Percentiles rank a stretch among this genome's conserved stretches.
These are phyloP conservation scores for Entomortierella parvispora DNA, from an alignment of 192 early-diverging fungal genomes.

Conservation along the genomic window DNA sequence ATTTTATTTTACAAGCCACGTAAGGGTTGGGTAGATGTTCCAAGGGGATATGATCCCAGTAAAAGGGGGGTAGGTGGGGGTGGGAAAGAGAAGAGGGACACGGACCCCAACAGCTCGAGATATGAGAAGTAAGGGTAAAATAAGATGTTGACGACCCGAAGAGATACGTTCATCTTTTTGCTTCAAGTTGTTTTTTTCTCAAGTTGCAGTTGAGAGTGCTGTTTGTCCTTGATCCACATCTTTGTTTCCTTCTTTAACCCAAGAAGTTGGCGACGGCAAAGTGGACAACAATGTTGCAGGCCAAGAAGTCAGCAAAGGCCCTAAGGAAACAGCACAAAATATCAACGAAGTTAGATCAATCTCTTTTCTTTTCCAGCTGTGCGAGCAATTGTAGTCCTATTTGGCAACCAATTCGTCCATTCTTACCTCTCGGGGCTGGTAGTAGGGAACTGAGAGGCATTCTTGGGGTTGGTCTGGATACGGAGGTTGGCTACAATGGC, in stretches of 20 bases:
- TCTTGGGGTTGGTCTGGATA: slow-evolving; percentile 90
- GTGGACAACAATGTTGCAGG: slow-evolving; percentile 87
- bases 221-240: not conserved
- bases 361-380: too few relatives aligned
- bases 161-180: too few relatives aligned
- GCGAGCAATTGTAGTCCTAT: too few relatives aligned
- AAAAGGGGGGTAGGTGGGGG: not conserved
- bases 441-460: slow-evolving; percentile 72
- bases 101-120: not conserved
- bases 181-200: too few relatives aligned
- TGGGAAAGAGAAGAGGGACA: not conserved
- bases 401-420: not conserved
- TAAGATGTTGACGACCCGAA: not conserved
- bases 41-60: not conserved
- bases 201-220: too few relatives aligned
- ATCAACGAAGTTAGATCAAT: too few relatives aligned
- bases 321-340: too few relatives aligned
- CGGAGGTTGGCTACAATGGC: slow-evolving; percentile 81
- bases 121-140: not conserved
- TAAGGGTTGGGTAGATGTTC: not conserved
- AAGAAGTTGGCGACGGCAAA: slow-evolving; percentile 93
- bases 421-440: slow-evolving; percentile 83
- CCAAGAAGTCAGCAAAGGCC: slow-evolving; percentile 93
- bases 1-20: not conserved
- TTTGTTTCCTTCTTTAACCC: too few relatives aligned